Conservation (phyloP, 805 yeast species). For the Monosporozyma aerobia region DNA sequence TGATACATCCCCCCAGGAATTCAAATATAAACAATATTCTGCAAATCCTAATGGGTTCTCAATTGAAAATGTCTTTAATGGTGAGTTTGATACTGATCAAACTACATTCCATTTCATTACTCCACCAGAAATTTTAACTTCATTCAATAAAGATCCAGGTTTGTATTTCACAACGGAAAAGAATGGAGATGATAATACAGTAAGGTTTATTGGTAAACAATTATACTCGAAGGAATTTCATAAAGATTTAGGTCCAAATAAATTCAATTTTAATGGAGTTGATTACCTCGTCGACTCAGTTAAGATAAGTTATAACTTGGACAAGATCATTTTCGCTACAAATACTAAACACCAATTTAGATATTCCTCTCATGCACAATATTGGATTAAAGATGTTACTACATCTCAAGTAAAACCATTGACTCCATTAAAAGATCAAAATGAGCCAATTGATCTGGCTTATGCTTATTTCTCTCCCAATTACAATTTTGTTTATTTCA, state of each 20-base stretch:
- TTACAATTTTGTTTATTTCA: conserved; percentile 47
- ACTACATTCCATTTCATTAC: conserved; percentile 20
- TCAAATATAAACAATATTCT: neutral
- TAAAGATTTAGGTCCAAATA: conserved; percentile 19
- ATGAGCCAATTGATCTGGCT: conserved; percentile 21
- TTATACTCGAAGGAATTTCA: conserved; percentile 20
- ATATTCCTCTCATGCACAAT: conserved; percentile 54
- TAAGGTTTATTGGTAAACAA: conserved; percentile 25
- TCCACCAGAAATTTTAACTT: conserved; percentile 15
- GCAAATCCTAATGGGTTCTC: conserved; percentile 8
- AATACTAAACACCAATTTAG: conserved; percentile 49
- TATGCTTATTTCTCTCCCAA: conserved; percentile 56
- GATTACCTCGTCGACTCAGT: conserved; percentile 34
- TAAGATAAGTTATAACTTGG: conserved; percentile 37
- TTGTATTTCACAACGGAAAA: conserved; percentile 25
- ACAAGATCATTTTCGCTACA: conserved; percentile 47
- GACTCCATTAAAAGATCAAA: conserved; percentile 9
- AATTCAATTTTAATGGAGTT: conserved; percentile 36
- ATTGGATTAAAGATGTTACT: conserved; percentile 51
- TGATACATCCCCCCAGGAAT: neutral
- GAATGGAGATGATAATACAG: conserved; percentile 5
- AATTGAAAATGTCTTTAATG: conserved; percentile 18
- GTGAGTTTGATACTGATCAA: conserved; percentile 19
- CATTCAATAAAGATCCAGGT: conserved; percentile 37
- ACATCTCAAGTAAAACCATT: conserved; percentile 30